Base-by-base conservation (phyloP, 768 basidiomycete species). In the Crepidotus variabilis region DNA sequence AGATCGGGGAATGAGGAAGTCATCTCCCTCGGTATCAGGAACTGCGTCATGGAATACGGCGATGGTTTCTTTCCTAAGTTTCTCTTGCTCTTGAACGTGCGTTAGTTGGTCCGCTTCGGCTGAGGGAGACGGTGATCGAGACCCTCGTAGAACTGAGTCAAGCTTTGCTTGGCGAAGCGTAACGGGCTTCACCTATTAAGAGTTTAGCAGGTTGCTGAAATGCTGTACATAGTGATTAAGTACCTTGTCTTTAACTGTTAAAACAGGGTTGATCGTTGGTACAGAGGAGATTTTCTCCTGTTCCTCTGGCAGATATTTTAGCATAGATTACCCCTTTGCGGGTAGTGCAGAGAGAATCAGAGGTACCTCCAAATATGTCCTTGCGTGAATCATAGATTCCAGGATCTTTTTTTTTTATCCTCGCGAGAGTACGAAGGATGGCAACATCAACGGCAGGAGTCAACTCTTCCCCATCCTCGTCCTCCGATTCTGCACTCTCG, bases 381-480 rank as follows among this genome's bases (percentile, higher is more conserved):
- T 83, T 85, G 13, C 75, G 78, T 0, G 73, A 67, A 57, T 91
- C 78, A 64, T 99, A 98, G 28, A 99, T 96, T 0, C 75, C 80
- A 0, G 94, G 93, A 67, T 95, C 92, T 62, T 82, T 88, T 53
- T 80, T 79, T 67, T 84, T 83, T 54, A 98, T 97, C 62, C 87
- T 81, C 0, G 88, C 91, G 8, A 99, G 77, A 0, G 94, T 98
- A 49, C 93, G 79, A 39, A 98, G 78, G 63, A 98, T 97, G 18
- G 97, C 97, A 46, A 86, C 97, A 64, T 98, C 96, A 50, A 98
- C 84, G 0, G 87, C 87, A 3, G 94, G 94, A 0, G 95, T 98
- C 51, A 98, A 82, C 68, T 98, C 92, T 62, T 93, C 92, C 13
- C 94, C 97, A 56, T 96, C 90, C 65, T 94, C 91, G 67, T 98